A percentile compares a stretch with the other conserved stretches of the same genome.
phyloP scores from a whole-genome alignment of 345 rosid genomes.

The Eucalyptus fibrosa region DNA sequence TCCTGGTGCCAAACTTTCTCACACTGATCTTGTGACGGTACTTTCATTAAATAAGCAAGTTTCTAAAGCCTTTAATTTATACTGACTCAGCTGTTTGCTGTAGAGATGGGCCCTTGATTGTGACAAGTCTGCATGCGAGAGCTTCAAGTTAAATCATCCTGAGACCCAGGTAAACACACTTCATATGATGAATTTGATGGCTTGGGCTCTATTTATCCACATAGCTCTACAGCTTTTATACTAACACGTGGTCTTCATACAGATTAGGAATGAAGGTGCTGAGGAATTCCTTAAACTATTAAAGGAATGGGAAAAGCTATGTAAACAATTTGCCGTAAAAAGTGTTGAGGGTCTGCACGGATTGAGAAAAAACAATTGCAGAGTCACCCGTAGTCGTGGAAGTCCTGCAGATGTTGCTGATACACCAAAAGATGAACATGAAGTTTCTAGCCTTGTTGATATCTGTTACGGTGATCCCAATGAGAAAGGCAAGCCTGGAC shows the following conservation, averaged over 20 bases:
- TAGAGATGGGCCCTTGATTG: slow-evolving; percentile 90
- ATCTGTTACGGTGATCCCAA: slow-evolving; percentile 76
- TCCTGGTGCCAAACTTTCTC: slow-evolving; percentile 72
- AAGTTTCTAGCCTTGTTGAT: slow-evolving; percentile 64
- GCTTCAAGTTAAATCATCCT: slow-evolving; percentile 82
- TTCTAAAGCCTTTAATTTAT: not conserved
- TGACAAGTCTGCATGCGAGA: slow-evolving; percentile 60
- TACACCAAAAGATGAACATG: slow-evolving; percentile 38
- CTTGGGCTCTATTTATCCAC: not conserved
- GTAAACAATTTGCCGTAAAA: slow-evolving; percentile 35
- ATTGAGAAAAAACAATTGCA: slow-evolving; percentile 7
- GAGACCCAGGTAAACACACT: slow-evolving; percentile 41
- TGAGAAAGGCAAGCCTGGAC: slow-evolving; percentile 44
- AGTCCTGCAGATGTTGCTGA: slow-evolving; percentile 19
- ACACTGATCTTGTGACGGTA: slow-evolving; percentile 70
- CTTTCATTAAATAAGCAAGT: not conserved
- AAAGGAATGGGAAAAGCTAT: slow-evolving; percentile 77
- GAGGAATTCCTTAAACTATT: slow-evolving; percentile 69
- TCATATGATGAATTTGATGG: not conserved
- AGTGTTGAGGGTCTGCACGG: not conserved
- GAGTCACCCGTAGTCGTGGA: not conserved
- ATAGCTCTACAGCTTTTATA: not conserved
- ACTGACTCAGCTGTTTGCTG: not conserved
- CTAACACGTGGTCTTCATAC: not conserved
- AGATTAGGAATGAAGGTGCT: slow-evolving; percentile 88